Conservation (phyloP, 345 rosid species). For the Noccaea caerulescens region DNA sequence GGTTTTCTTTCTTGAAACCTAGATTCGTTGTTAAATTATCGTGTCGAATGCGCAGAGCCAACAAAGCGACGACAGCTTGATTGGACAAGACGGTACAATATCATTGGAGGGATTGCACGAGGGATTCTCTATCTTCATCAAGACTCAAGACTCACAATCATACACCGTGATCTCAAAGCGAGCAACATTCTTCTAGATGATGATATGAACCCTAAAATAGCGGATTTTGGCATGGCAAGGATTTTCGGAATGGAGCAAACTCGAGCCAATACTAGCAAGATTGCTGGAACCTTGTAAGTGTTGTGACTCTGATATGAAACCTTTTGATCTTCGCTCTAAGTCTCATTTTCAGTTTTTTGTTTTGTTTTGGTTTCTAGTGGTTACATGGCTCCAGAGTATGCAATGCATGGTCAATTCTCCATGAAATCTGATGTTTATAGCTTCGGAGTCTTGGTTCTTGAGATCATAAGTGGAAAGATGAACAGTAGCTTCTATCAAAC, state of each 20-base stretch:
- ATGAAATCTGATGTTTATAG: slow-evolving; percentile 43
- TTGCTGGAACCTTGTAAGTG: slow-evolving; percentile 37
- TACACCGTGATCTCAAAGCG: slow-evolving; percentile 36
- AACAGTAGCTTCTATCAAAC: slow-evolving; percentile 29
- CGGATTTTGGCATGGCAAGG: slow-evolving; percentile 43
- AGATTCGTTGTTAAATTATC: not conserved
- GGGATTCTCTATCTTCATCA: slow-evolving; percentile 38
- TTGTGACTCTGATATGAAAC: not conserved
- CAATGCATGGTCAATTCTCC: slow-evolving; percentile 44
- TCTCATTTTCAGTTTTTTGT: too few species aligned
- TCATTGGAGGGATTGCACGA: slow-evolving; percentile 30
- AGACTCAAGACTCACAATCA: slow-evolving; percentile 36
- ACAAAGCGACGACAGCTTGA: not conserved
- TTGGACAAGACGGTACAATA: slow-evolving; percentile 29
- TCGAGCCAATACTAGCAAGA: slow-evolving; percentile 28
- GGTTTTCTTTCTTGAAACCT: not conserved
- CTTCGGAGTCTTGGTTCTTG: slow-evolving; percentile 38
- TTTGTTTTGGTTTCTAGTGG: not conserved
- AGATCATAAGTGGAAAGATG: slow-evolving; percentile 43
- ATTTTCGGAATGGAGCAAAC: slow-evolving; percentile 25
- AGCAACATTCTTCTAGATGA: slow-evolving; percentile 35
- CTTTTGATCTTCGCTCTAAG: too few species aligned
- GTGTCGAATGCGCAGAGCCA: not conserved
- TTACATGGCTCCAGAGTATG: slow-evolving; percentile 52
- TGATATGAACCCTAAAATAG: slow-evolving; percentile 36